These are phyloP conservation scores for Santalum album DNA, from an alignment of 164 flowering plant species.

Conservation along the genomic window DNA sequence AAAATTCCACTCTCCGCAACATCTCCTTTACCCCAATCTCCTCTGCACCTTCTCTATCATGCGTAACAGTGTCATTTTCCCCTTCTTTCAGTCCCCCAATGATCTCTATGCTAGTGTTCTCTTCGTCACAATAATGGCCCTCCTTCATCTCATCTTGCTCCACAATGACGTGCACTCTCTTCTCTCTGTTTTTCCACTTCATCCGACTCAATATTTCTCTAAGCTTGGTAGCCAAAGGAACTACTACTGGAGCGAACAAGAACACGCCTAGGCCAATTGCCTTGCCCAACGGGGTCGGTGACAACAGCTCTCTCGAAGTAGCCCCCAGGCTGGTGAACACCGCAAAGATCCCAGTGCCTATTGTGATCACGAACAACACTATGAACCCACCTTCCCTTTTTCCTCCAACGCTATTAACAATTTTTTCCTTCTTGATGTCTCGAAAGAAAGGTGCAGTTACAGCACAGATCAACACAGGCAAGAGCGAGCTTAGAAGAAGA, in stretches of 20 bases:
- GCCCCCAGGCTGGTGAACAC: conserved; percentile 34
- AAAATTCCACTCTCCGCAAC: conserved; percentile 67
- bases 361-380: conserved; percentile 39
- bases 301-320: background rate
- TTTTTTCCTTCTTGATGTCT: background rate
- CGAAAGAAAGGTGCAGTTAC: conserved; percentile 37
- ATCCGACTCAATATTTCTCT: conserved; percentile 8
- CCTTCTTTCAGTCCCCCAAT: conserved; percentile 11
- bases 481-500: conserved; percentile 49
- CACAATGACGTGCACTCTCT: conserved; percentile 17
- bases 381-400: conserved; percentile 28
- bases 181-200: conserved; percentile 13
- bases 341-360: conserved; percentile 50
- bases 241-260: conserved; percentile 28
- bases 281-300: conserved; percentile 10
- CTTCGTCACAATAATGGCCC: no score
- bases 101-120: conserved; percentile 1
- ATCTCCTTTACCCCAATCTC: conserved; percentile 51
- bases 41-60: conserved; percentile 23
- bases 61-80: background rate
- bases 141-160: background rate
- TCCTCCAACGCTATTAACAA: no score
- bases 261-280: conserved; percentile 24
- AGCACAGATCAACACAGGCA: conserved; percentile 40
- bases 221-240: conserved; percentile 26